phyloP scores from a whole-genome alignment of 2,329 filamentous ascomycete species.

The Ceratocystis ficicola region DNA sequence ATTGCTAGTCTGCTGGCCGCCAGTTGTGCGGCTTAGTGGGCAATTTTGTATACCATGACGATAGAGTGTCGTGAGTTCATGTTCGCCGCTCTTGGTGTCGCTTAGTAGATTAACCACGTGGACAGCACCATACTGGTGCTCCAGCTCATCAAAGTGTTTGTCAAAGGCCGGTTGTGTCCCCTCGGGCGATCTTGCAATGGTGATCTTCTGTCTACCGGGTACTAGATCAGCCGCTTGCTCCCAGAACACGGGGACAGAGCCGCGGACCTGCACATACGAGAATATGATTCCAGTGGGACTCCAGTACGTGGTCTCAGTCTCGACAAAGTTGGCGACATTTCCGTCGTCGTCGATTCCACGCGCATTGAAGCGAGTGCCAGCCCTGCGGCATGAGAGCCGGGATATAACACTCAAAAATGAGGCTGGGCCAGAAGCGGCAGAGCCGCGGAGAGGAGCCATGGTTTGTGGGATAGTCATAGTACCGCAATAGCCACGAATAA shows the following conservation, averaged over 20 bases:
- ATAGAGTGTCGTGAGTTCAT: constrained; percentile 70
- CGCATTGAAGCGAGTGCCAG: constrained; percentile 93
- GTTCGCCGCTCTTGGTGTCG: constrained; percentile 72
- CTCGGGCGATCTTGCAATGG: constrained; percentile 74
- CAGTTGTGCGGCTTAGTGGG: constrained; percentile 48
- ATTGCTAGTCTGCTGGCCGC: constrained; percentile 34
- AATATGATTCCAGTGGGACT: constrained; percentile 66
- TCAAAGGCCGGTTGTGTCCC: constrained; percentile 91
- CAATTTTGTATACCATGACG: constrained; percentile 63
- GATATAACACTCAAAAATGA: constrained; percentile 84
- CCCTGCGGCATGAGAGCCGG: constrained; percentile 75
- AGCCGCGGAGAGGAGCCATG: constrained; percentile 48
- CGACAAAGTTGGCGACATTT: constrained; percentile 97
- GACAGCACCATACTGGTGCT: constrained; percentile 75
- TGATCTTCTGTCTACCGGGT: constrained; percentile 89
- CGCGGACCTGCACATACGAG: constrained; percentile 85
- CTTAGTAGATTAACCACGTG: constrained; percentile 94
- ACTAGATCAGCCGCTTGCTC: constrained; percentile 81
- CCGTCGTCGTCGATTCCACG: constrained; percentile 95
- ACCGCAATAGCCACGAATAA: constrained; percentile 82
- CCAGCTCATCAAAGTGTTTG: constrained; percentile 83
- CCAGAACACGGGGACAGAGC: constrained; percentile 94
- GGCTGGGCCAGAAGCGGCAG: constrained; percentile 54
- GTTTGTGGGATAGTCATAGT: constrained; percentile 74
- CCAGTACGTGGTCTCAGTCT: constrained; percentile 90